These are phyloP conservation scores for Chrysanthemum seticuspe DNA, from an alignment of 129 eudicot genomes.

Conservation along the genomic window DNA sequence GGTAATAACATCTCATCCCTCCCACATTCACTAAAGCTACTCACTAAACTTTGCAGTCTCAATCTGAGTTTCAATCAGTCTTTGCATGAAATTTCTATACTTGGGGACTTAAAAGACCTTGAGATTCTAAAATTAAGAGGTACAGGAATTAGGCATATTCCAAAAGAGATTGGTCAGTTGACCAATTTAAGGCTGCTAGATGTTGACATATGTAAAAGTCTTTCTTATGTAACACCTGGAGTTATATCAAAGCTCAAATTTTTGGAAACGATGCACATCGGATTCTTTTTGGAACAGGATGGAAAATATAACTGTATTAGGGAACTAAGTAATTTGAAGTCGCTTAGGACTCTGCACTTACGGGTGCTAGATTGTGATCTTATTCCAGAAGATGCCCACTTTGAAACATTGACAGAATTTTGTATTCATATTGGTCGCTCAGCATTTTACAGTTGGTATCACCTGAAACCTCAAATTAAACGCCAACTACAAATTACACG, in stretches of 20 bases:
- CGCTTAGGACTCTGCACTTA: neutral
- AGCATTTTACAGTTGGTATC: neutral
- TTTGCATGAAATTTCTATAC: neutral
- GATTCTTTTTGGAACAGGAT: too few relatives aligned
- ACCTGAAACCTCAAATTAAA: too few relatives aligned
- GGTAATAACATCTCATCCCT: neutral
- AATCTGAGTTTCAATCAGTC: neutral
- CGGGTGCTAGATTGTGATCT: neutral
- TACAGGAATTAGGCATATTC: conserved; percentile 11
- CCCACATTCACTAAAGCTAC: conserved; percentile 12
- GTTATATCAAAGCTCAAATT: neutral
- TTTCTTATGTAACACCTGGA: neutral
- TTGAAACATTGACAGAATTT: neutral
- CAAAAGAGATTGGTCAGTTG: conserved; percentile 11
- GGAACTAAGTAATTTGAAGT: neutral
- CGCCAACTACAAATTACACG: neutral
- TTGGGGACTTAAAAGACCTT: conserved; percentile 11
- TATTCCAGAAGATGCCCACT: neutral
- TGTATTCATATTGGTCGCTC: neutral
- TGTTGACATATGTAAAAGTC: neutral
- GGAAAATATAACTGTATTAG: neutral
- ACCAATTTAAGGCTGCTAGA: neutral
- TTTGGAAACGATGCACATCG: neutral
- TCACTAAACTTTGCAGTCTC: conserved; percentile 12
- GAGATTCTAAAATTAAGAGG: neutral